These are phyloP conservation scores for Trichoderma asperellum DNA, from an alignment of 2,329 filamentous ascomycete species.

Conservation along the genomic window DNA sequence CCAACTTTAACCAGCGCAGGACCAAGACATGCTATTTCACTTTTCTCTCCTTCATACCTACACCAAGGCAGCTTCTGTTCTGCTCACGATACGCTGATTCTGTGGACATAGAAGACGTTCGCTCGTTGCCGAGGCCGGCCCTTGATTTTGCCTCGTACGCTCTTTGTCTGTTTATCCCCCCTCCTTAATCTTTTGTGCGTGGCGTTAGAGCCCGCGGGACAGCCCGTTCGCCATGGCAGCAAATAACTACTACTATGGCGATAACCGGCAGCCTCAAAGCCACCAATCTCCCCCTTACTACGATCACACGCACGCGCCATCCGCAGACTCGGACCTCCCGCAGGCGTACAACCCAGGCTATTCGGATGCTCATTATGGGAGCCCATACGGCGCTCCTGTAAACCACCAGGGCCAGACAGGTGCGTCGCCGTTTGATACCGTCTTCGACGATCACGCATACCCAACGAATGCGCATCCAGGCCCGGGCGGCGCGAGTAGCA, in stretches of 20 bases:
- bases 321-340: constrained; percentile 45
- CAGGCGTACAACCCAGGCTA: constrained; percentile 43
- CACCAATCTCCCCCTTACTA: constrained; percentile 49
- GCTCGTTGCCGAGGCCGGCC: not conserved
- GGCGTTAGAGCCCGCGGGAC: constrained; percentile 14
- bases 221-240: constrained; percentile 56
- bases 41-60: constrained; percentile 15
- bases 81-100: not conserved
- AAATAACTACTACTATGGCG: constrained; percentile 66
- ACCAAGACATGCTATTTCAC: constrained; percentile 8
- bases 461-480: constrained; percentile 54
- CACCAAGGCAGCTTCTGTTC: not conserved
- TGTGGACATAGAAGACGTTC: not conserved
- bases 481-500: constrained; percentile 41
- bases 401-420: constrained; percentile 43
- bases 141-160: not conserved
- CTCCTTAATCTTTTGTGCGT: constrained; percentile 1
- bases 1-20: constrained; percentile 21
- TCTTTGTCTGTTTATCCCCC: not conserved
- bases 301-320: constrained; percentile 46
- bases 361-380: constrained; percentile 27
- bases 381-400: constrained; percentile 39
- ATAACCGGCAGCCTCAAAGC: constrained; percentile 41
- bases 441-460: constrained; percentile 71
- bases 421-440: constrained; percentile 64